Base-by-base conservation (phyloP, 116 monocot species). In the Phalaenopsis hybrid region DNA sequence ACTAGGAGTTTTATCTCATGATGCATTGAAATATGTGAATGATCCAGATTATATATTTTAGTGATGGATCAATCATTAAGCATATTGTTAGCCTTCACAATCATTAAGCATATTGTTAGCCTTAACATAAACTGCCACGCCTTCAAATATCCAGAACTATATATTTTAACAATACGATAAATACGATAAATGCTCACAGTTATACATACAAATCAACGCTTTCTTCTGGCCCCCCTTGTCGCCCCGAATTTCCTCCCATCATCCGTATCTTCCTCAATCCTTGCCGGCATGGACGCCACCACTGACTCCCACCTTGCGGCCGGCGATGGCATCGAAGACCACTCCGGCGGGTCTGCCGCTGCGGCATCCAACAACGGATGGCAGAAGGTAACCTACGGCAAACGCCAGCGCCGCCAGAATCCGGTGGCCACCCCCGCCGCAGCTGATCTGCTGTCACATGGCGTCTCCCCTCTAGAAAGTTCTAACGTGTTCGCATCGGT, bases 331-430 rank as follows among this genome's bases (percentile, higher is more conserved):
- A 5, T 33, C 59, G 74, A n/a, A 76, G 85, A 83, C 34, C 82
- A 83, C 25, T 28, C 79, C 80, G n/a, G 58, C 82, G 8, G 21
- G 43, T 76, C 75, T 59, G 76, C 86, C 52, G 44, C 63, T 28
- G 25, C 85, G 23, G 55, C 88, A 73, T 74, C 88, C 31, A 83
- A 90, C 50, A 84, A 94, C 77, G 96, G 96, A 18, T 97, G 96
- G 96, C 92, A 97, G 88, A 94, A 90, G 90, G 96, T 97, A 58
- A 82, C 87, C 63, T 94, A 94, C 85, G 50, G 89, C 77, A 97
- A 97, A 86, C 93, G 91, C 83, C 82, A 86, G 31, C 81, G 84
- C 11, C 75, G 80, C 57, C 78, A 65, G 12, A 33, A 70, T 23
- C 69, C 77, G 33, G 68, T 80, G 74, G 34, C 83, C 15, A 69